phyloP scores from a whole-genome alignment of 2,329 filamentous ascomycete species.

The Penicillium fuscoglaucum region DNA sequence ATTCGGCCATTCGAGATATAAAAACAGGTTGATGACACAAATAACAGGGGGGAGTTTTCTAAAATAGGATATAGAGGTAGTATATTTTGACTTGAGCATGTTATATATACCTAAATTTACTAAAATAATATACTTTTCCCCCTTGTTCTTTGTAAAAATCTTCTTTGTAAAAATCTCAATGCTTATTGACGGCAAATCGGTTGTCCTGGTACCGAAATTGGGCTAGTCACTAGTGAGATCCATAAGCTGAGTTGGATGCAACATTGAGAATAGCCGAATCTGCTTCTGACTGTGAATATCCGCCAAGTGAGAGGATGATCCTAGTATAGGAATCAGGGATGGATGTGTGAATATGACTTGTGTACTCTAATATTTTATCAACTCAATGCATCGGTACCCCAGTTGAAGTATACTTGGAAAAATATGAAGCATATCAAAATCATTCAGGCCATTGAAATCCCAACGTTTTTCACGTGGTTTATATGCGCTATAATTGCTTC shows the following conservation, averaged over 20 bases:
- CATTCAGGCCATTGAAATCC: not conserved
- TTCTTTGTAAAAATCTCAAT: not conserved
- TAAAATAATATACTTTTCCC: not conserved
- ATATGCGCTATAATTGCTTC: not conserved
- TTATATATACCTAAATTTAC: too few species aligned
- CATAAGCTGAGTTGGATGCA: not conserved
- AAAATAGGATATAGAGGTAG: not conserved
- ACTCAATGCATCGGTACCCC: not conserved
- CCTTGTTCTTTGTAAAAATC: too few species aligned
- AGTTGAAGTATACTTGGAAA: not conserved
- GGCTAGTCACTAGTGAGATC: not conserved
- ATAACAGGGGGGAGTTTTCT: too few species aligned
- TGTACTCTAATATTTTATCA: not conserved
- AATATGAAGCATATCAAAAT: not conserved
- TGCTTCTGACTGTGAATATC: not conserved
- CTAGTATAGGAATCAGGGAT: not conserved
- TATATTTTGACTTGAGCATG: not conserved
- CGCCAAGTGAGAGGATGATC: not conserved
- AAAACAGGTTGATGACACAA: too few species aligned
- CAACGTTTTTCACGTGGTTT: not conserved
- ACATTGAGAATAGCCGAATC: not conserved
- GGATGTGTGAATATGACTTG: not conserved
- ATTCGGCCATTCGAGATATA: not conserved
- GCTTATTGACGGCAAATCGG: not conserved
- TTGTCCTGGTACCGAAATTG: not conserved